Conservation (phyloP, 1,284 basidiomycete genomes). For the Ceratobasidium sp. region DNA sequence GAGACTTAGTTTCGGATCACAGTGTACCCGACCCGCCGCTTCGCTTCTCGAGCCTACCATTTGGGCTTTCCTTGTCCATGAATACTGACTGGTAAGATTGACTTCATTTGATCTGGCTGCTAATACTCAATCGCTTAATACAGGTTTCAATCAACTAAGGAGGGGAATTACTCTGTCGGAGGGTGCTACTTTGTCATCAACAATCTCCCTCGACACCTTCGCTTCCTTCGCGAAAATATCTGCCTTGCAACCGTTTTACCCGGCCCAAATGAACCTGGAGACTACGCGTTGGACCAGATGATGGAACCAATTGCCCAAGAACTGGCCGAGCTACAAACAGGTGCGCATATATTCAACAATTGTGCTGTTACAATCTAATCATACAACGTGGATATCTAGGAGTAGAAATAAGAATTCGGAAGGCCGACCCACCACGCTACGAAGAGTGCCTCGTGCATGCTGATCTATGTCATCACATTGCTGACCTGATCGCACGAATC, state of each 20-base stretch:
- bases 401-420: background rate
- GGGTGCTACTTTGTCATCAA: background rate
- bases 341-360: too few species aligned
- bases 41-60: background rate
- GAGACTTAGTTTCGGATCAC: background rate
- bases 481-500: too few species aligned
- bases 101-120: too few species aligned
- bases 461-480: too few species aligned
- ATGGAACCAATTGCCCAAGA: constrained; percentile 1
- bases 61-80: background rate
- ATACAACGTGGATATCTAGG: too few species aligned
- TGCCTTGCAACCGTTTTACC: background rate
- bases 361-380: too few species aligned
- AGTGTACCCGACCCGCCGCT: background rate
- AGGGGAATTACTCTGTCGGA: too few species aligned
- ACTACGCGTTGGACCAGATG: constrained; percentile 1
- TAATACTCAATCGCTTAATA: background rate
- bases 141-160: too few species aligned
- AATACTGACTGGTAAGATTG: background rate
- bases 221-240: background rate
- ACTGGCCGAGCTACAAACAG: background rate
- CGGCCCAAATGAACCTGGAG: constrained; percentile 2
- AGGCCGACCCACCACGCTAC: background rate
- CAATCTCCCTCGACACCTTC: background rate
- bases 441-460: background rate